phyloP scores from a whole-genome alignment of 73 alveolate species.

The Symbiodinium pilosum region DNA sequence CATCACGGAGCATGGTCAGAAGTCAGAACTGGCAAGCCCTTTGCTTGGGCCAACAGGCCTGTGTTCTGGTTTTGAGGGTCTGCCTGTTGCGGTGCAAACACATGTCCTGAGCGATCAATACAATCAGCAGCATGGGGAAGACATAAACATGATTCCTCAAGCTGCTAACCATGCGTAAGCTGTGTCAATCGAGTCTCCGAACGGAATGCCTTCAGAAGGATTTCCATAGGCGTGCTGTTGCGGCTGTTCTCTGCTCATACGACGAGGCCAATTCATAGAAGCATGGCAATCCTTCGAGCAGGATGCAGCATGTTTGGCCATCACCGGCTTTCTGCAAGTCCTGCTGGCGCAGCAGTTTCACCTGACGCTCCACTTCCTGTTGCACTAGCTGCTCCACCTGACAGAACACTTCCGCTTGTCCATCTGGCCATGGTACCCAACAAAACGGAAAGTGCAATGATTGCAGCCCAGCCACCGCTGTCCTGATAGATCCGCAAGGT shows the following conservation, averaged over 20 bases:
- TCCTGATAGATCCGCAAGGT: too few species aligned
- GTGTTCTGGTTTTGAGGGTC: neutral
- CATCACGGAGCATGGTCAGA: too few species aligned
- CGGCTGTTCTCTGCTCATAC: conserved; percentile 74
- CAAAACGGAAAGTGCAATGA: too few species aligned
- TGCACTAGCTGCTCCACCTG: conserved; percentile 86
- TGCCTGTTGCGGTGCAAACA: neutral
- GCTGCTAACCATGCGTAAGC: neutral
- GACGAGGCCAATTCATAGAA: conserved; percentile 77
- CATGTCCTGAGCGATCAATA: neutral
- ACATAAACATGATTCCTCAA: neutral
- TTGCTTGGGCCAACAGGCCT: neutral
- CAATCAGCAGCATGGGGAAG: neutral
- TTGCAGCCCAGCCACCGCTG: conserved; percentile 49
- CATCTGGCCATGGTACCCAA: neutral
- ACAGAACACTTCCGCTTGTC: too few species aligned
- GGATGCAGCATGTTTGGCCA: neutral
- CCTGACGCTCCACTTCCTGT: conserved; percentile 86
- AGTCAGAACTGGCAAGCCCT: too few species aligned
- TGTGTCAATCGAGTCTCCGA: conserved; percentile 74
- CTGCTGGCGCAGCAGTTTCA: conserved; percentile 79
- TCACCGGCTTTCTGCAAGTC: neutral
- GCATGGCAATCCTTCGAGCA: conserved; percentile 6
- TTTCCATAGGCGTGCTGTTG: conserved; percentile 55
- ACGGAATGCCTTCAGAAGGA: conserved; percentile 49